Evolutionary conservation across 371 early-diverging fungal genomes (phyloP), one percentile per base, ranked within the genome.

Genomic region (Mortierella polycephala): DNA sequence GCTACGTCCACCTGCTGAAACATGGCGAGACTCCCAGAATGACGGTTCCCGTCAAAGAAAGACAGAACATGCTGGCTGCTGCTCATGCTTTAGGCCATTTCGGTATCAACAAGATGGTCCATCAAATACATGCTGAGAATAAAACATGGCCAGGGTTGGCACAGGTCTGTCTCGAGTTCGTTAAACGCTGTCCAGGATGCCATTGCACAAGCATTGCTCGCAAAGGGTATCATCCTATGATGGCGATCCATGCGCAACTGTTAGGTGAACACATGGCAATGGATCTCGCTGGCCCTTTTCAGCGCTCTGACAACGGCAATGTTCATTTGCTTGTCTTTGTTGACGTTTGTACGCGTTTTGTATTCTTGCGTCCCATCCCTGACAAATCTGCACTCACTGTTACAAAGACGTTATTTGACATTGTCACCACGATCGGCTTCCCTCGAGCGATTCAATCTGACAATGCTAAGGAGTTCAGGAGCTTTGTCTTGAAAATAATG

Each of bases 221-320:
- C 41, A 61, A 62, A 41, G 69, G 69, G n/a, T 68, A 68, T 44
- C 69, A 68, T 45, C 67, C 67, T 20, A 45, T 60, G 61, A 11
- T 12, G 37, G 46, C 67, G 18, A 67, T 67, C 20, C 60, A 68
- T 57, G 69, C 69, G 16, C 14, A 23, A 10, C 18, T 68, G 7
- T 62, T 62, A 54, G 62, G 62, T 16, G 69, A 68, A 40, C 68
- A 68, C 51, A 56, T 68, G 57, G 69, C 69, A 7, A 18, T 68
- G 13, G 69, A 61, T 42, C 62, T 68, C 1, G 62, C 50, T n/a
- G 62, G 62, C 1, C 59, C 61, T 13, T 55, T 65, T 37, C 63
- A 59, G 49, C 40, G 14, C 13, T n/a, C 41, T 16, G 50, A 14
- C 11, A 21, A 67, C 37, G 67, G 44, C 11, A 41, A 71, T 39